Conservation (phyloP, 208 protist species). For the Sergeia podlipaevii region DNA sequence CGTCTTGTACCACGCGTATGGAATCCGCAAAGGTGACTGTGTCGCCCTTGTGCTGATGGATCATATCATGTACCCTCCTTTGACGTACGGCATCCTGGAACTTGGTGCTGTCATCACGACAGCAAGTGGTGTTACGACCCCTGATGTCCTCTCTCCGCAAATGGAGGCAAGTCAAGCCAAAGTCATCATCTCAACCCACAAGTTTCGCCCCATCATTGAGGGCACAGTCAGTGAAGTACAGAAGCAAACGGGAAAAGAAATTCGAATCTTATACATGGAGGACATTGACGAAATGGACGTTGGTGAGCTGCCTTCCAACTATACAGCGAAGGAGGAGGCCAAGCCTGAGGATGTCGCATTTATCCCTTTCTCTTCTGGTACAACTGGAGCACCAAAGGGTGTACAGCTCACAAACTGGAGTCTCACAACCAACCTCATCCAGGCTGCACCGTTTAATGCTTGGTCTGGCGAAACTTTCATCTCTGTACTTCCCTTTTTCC, state of each 20-base stretch:
- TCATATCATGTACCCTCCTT: conserved; percentile 17
- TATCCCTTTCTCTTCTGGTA: conserved; percentile 3
- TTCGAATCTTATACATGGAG: too few species aligned
- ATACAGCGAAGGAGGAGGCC: too few species aligned
- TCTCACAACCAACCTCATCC: conserved; percentile 10
- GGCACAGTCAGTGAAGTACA: conserved; percentile 12
- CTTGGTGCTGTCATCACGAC: conserved; percentile 31
- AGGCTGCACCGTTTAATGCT: conserved; percentile 13
- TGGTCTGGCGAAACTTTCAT: conserved; percentile 15
- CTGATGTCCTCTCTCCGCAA: conserved; percentile 16
- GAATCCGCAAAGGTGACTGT: conserved; percentile 26
- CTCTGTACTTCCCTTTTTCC: conserved; percentile 43
- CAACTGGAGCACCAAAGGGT: conserved; percentile 24
- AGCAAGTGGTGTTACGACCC: conserved; percentile 16
- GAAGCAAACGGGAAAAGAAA: conserved; percentile 2
- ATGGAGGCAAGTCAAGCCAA: conserved; percentile 17
- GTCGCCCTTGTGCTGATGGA: conserved; percentile 25
- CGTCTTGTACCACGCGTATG: conserved; percentile 27
- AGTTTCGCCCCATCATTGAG: conserved; percentile 26
- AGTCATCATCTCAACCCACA: conserved; percentile 15
- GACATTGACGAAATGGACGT: too few species aligned
- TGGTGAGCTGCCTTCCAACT: not conserved
- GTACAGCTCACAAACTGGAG: conserved; percentile 17
- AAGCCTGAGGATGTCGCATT: not conserved
- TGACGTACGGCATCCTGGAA: conserved; percentile 23